phyloP scores from a whole-genome alignment of 2,329 filamentous ascomycete genomes.

The Hymenoscyphus scutula region DNA sequence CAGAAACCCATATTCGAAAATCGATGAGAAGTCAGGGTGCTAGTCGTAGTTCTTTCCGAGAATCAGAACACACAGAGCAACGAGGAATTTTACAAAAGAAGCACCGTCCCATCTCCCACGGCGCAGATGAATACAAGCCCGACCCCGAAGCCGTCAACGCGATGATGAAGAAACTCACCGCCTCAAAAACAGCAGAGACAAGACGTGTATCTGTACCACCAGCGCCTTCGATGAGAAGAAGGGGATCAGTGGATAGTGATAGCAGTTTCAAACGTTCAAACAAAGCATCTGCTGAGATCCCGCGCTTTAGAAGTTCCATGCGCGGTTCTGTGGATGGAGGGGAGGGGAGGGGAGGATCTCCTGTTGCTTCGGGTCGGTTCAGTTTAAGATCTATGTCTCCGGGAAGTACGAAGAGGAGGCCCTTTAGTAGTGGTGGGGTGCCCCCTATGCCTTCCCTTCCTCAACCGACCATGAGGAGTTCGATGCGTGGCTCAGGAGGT shows the following conservation, averaged over 20 bases:
- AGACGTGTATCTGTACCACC: conserved; percentile 15
- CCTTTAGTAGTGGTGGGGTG: conserved; percentile 42
- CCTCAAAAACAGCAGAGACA: conserved; percentile 22
- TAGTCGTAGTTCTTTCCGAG: conserved; percentile 29
- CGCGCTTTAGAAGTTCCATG: conserved; percentile 73
- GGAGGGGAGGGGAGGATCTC: conserved; percentile 35
- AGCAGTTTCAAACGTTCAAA: conserved; percentile 74
- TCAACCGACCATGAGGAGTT: conserved; percentile 43
- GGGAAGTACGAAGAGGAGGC: conserved; percentile 48
- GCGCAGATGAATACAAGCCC: conserved; percentile 18
- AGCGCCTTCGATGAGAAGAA: conserved; percentile 46
- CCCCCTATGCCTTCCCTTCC: conserved; percentile 41
- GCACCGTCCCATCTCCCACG: conserved; percentile 33
- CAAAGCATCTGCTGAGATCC: conserved; percentile 49
- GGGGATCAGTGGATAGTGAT: conserved; percentile 65
- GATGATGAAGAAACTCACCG: conserved; percentile 25
- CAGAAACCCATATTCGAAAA: conserved; percentile 33
- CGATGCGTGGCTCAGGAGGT: conserved; percentile 39
- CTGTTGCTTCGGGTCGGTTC: conserved; percentile 56
- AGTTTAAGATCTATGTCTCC: conserved; percentile 72
- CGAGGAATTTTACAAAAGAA: conserved; percentile 39
- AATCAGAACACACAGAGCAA: conserved; percentile 20
- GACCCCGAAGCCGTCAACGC: conserved; percentile 24
- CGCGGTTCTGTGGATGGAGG: conserved; percentile 42
- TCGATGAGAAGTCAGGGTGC: conserved; percentile 32